phyloP scores from a whole-genome alignment of 2,329 filamentous ascomycete species.

The Biscogniauxia mediterranea region DNA sequence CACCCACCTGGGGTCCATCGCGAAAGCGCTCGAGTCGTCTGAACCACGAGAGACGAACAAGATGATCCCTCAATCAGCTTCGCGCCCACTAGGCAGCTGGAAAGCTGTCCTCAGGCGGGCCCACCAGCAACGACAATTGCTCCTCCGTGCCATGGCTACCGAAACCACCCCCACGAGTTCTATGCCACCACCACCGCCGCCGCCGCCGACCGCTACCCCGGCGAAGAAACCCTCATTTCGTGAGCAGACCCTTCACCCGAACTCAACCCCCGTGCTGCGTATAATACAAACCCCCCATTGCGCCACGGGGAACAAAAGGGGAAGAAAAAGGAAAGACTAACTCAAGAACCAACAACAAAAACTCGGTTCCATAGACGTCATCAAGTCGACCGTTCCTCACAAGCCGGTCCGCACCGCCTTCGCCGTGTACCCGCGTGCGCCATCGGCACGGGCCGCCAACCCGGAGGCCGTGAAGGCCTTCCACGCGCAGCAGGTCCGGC shows the following conservation, averaged over 20 bases:
- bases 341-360: not conserved
- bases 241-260: slow-evolving; percentile 1
- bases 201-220: slow-evolving; percentile 14
- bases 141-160: slow-evolving; percentile 49
- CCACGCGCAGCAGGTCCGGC: slow-evolving; percentile 64
- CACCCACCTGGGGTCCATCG: slow-evolving; percentile 10
- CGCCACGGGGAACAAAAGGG: too few relatives aligned
- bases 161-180: slow-evolving; percentile 24
- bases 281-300: too few relatives aligned
- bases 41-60: not conserved
- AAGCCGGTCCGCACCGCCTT: slow-evolving; percentile 43
- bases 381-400: slow-evolving; percentile 30
- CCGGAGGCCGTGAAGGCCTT: slow-evolving; percentile 68
- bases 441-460: slow-evolving; percentile 53
- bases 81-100: slow-evolving; percentile 70
- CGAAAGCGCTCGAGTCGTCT: not conserved
- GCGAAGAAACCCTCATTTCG: slow-evolving; percentile 18
- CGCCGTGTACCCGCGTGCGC: slow-evolving; percentile 54
- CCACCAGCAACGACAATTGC: slow-evolving; percentile 44
- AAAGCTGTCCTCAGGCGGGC: slow-evolving; percentile 62
- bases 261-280: too few relatives aligned
- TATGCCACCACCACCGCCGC: slow-evolving; percentile 12
- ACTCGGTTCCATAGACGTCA: slow-evolving; percentile 22
- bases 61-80: slow-evolving; percentile 60
- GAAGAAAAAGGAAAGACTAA: not conserved